These are phyloP conservation scores for Solanum ossicruentum DNA, from an alignment of 257 asterid species.

Conservation along the genomic window DNA sequence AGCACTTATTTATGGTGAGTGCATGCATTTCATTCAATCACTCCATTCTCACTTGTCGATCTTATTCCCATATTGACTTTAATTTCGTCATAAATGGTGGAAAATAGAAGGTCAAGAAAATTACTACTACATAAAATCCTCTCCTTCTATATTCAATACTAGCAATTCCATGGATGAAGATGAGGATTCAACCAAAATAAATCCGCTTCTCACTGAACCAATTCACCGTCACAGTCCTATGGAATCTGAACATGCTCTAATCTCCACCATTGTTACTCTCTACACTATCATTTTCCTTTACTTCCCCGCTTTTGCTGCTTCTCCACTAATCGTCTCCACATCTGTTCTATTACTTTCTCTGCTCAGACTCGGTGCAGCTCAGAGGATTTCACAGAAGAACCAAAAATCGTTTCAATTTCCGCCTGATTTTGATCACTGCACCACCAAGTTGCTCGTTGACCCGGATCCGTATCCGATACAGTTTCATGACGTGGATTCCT, in stretches of 20 bases:
- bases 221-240: background rate
- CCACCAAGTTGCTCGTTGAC: background rate
- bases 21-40: background rate
- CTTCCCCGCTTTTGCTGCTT: slow-evolving; percentile 33
- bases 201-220: background rate
- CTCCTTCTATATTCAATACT: background rate
- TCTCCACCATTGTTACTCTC: slow-evolving; percentile 45
- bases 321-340: slow-evolving; percentile 48
- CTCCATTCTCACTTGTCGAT: background rate
- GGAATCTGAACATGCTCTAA: slow-evolving; percentile 21
- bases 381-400: background rate
- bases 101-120: background rate
- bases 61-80: background rate
- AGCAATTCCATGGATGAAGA: background rate
- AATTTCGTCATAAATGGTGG: background rate
- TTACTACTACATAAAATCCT: background rate
- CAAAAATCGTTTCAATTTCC: background rate
- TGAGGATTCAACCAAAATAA: background rate
- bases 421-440: background rate
- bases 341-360: slow-evolving; percentile 46
- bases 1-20: background rate
- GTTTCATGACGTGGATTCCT: background rate
- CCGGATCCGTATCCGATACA: background rate
- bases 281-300: slow-evolving; percentile 47
- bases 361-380: slow-evolving; percentile 52